phyloP scores from a whole-genome alignment of 208 protist genomes.

The Hexamita inflata region DNA sequence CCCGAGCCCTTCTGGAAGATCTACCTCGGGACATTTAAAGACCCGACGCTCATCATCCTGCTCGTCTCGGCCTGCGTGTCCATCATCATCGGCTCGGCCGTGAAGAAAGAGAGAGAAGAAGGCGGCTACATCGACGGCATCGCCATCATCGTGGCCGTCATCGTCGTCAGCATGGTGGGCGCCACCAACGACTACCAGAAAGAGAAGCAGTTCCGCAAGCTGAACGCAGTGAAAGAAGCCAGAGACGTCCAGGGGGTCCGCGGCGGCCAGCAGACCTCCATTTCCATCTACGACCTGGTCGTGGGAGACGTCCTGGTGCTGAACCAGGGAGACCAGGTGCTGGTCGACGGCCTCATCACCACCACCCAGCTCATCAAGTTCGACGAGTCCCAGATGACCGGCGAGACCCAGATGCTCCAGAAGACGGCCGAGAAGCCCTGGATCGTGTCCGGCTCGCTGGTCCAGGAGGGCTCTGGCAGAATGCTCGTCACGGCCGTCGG shows the following conservation, averaged over 20 bases:
- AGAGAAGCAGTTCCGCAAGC: conserved; percentile 70
- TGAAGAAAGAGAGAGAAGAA: conserved; percentile 31
- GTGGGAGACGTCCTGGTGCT: conserved; percentile 67
- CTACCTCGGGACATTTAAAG: conserved; percentile 61
- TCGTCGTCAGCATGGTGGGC: conserved; percentile 70
- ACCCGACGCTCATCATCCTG: conserved; percentile 71
- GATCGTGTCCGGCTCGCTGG: conserved; percentile 65
- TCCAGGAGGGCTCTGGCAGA: conserved; percentile 44
- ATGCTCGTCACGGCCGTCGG: conserved; percentile 63
- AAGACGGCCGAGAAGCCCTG: conserved; percentile 58
- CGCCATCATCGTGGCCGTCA: conserved; percentile 77
- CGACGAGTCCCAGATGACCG: conserved; percentile 72
- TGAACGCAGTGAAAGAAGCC: conserved; percentile 68
- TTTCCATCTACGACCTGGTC: conserved; percentile 56
- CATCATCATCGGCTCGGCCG: conserved; percentile 63
- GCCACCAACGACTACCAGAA: conserved; percentile 78
- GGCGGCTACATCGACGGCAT: conserved; percentile 87
- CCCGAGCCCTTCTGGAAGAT: conserved; percentile 59
- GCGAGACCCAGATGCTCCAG: conserved; percentile 67
- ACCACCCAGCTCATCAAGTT: conserved; percentile 55
- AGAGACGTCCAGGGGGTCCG: conserved; percentile 56
- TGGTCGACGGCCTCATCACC: conserved; percentile 68
- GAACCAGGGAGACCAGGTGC: conserved; percentile 62
- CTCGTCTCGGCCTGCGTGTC: conserved; percentile 67
- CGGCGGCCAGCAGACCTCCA: conserved; percentile 36